These are phyloP conservation scores for Microcos paniculata DNA, from an alignment of 345 rosid genomes.

Conservation along the genomic window DNA sequence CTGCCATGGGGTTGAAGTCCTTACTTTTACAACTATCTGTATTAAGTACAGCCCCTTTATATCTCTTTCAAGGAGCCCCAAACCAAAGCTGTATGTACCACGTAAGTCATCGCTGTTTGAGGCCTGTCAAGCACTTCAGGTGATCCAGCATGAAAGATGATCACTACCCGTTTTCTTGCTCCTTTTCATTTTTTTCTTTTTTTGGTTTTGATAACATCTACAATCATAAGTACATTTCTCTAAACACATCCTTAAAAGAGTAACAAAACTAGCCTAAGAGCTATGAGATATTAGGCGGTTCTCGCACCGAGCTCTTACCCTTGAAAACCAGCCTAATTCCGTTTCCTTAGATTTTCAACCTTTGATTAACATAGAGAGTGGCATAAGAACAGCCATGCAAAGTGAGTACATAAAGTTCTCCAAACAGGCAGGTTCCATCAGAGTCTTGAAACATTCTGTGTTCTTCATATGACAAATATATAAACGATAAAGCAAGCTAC, in stretches of 20 bases:
- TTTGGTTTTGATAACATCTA: too few relatives aligned
- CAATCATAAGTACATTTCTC: neutral
- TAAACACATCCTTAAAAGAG: neutral
- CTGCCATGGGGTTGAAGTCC: neutral
- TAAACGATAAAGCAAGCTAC: too few relatives aligned
- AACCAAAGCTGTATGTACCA: conserved; percentile 8
- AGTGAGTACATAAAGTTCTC: too few relatives aligned
- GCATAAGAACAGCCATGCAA: too few relatives aligned
- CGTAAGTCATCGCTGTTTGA: neutral
- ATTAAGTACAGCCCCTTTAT: neutral
- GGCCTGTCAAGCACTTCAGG: neutral
- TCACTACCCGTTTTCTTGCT: neutral
- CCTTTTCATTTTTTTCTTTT: neutral
- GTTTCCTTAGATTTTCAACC: too few relatives aligned
- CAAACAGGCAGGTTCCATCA: too few relatives aligned
- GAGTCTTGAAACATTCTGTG: too few relatives aligned
- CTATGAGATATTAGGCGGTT: too few relatives aligned
- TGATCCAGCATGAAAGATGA: neutral
- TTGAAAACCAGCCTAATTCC: too few relatives aligned
- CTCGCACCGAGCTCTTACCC: too few relatives aligned
- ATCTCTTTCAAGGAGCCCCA: neutral
- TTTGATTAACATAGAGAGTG: too few relatives aligned
- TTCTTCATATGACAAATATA: too few relatives aligned
- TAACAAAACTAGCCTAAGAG: neutral
- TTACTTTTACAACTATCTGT: neutral